Base-by-base conservation (phyloP, 1,284 basidiomycete species). In the Malassezia caprae region DNA sequence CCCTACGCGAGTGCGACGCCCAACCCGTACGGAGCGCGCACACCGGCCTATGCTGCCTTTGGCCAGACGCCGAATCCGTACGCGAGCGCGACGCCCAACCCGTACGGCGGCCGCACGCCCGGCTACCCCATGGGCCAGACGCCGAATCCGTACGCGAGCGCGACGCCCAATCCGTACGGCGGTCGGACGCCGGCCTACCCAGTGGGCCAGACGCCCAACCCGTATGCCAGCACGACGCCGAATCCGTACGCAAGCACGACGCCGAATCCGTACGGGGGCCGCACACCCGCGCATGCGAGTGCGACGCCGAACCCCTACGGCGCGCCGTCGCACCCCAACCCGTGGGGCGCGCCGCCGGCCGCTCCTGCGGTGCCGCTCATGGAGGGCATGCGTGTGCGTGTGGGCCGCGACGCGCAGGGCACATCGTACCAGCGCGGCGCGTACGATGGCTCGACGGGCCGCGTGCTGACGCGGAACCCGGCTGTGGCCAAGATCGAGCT, bases 51-150 rank as follows among this genome's bases (percentile, higher is more conserved):
- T 31, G 49, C 13, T 11, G 45, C 40, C 15, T 26, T 48, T 26
- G 52, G 52, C 34, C 37, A 27, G 35, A 52, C 58, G 28, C 51
- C 50, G 27, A 60, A 49, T 21, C 67, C 70, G 1, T 67, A 67
- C 5, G 24, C 35, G 24, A 13, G 19, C 11, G n/a, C 13, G 17
- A 41, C 48, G 28, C 48, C 48, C 3, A 44, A 53, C 26, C 48
- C 53, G 32, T 50, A 51, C 32, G 45, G 68, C n/a, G 66, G 64
- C n/a, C 63, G 62, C 42, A 72, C 69, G n/a, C 69, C 69, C 0
- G 69, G 66, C 0, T 68, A 72, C 61, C 17, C 30, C 8, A 42
- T 40, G 46, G 52, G 52, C 34, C 37, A 27, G 35, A 52, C 58
- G 41, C 53, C 53, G 11, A 56, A 56, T n/a, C 53, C 53, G 31